Percentiles rank a stretch among this genome's conserved stretches.
Evolutionary conservation across 768 basidiomycete species (phyloP).

Genomic region (Cyclocybe aegerita): DNA sequence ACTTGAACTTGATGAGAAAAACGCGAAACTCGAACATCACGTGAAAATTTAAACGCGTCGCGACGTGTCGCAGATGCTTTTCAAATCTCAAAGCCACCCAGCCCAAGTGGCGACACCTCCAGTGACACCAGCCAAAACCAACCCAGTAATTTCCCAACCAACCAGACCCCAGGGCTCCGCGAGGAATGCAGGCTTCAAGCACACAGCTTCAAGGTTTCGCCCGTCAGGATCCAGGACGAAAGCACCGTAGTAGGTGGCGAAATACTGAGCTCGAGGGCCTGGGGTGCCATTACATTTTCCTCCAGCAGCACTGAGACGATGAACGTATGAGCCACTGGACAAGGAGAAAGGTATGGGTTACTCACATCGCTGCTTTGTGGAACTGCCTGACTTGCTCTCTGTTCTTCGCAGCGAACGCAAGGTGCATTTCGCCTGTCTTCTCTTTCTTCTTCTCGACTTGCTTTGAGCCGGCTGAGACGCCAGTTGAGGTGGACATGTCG

Average conservation of each 20-base stretch:
- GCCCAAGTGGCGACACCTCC: constrained; percentile 9
- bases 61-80: background rate
- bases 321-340: background rate
- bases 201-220: constrained; percentile 25
- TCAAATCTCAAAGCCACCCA: constrained; percentile 7
- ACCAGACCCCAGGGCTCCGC: constrained; percentile 16
- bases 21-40: too few species aligned
- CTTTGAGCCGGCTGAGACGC: background rate
- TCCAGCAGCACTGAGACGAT: constrained; percentile 17
- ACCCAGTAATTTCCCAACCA: constrained; percentile 9
- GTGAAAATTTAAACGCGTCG: background rate
- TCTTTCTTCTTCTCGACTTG: background rate
- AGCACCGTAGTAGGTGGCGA: constrained; percentile 23
- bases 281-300: constrained; percentile 25
- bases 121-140: constrained; percentile 2
- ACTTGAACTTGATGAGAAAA: too few species aligned
- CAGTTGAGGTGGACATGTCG: background rate
- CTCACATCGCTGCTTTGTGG: constrained; percentile 25
- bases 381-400: constrained; percentile 22
- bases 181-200: constrained; percentile 18
- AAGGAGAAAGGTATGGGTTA: background rate
- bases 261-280: constrained; percentile 22
- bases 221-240: constrained; percentile 26
- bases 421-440: constrained; percentile 16
- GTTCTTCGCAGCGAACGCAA: constrained; percentile 22